Evolutionary conservation across 2,329 filamentous ascomycete species (phyloP), one percentile per base, ranked within the genome.

Genomic region (Colletotrichum sp.): DNA sequence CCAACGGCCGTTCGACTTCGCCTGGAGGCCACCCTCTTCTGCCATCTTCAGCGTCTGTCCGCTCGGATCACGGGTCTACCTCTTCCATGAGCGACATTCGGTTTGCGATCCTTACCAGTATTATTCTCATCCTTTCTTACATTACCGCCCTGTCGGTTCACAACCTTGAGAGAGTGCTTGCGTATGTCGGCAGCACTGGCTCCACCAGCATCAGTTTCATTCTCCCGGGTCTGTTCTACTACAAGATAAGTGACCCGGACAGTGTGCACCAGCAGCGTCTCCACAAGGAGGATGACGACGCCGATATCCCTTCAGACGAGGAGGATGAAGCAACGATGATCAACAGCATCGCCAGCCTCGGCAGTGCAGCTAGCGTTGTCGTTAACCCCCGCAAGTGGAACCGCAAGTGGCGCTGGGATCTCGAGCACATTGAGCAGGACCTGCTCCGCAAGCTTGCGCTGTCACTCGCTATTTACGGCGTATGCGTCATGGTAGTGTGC

Each of bases 121-220:
- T 90, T 6, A 96, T 99, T 77, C 92, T 99, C 66, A 89, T 97
- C 9, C 83, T 95, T 34, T 95, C 93, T 73, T 99, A 98, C 82
- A 88, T 94, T 70, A 95, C 95, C 9, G 95, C 97, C 29, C 94
- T 99, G 86, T 97, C 95, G 0, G 96, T 99, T 5, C 94, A 92
- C 24, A 97, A 93, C 15, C 89, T 99, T 5, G 96, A 98, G 81
- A 93, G 94, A 61, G 96, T 99, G 1, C 89, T 99, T 0, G 96
- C 97, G 0, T 99, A 98, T 78, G 97, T 99, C 13, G 97, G 97
- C 47, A 95, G 93, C 78, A 99, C 97, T 0, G 97, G 97, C 67
- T 96, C 93, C 66, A 99, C 97, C 0, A 95, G 95, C 75, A 99
- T 99, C 79, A 98, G 95, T 75, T 99, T 99, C 82, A 98, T 99